phyloP scores from a whole-genome alignment of 805 yeast genomes.

The Candida railenensis region DNA sequence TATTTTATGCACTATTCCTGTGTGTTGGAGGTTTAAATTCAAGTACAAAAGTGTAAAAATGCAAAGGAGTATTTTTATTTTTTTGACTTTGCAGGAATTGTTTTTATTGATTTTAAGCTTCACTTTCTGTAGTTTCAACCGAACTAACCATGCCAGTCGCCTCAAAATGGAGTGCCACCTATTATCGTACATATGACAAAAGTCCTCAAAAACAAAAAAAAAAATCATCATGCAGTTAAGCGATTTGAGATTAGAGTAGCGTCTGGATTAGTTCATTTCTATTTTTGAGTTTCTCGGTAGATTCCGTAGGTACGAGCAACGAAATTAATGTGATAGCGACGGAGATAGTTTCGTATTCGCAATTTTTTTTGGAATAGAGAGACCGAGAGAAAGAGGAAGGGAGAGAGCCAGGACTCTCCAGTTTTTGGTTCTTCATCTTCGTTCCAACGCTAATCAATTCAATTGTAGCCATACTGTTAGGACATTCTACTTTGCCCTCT shows the following conservation, averaged over 20 bases:
- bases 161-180: not conserved
- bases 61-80: not conserved
- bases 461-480: too few relatives aligned
- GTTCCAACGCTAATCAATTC: too few relatives aligned
- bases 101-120: not conserved
- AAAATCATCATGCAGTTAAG: too few relatives aligned
- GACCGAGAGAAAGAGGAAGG: not conserved
- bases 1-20: not conserved
- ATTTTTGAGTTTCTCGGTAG: not conserved
- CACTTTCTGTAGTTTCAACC: not conserved
- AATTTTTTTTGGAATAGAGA: not conserved
- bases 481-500: too few relatives aligned
- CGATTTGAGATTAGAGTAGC: not conserved
- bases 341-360: not conserved
- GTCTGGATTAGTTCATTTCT: not conserved
- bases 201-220: too few relatives aligned
- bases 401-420: too few relatives aligned
- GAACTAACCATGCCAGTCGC: not conserved
- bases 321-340: not conserved
- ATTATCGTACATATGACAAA: too few relatives aligned
- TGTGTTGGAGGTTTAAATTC: not conserved
- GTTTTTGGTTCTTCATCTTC: too few relatives aligned
- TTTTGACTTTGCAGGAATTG: not conserved
- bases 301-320: not conserved
- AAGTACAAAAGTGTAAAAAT: not conserved